Conservation (phyloP, 2,329 filamentous ascomycete genomes). For the Passalora sequoiae region DNA sequence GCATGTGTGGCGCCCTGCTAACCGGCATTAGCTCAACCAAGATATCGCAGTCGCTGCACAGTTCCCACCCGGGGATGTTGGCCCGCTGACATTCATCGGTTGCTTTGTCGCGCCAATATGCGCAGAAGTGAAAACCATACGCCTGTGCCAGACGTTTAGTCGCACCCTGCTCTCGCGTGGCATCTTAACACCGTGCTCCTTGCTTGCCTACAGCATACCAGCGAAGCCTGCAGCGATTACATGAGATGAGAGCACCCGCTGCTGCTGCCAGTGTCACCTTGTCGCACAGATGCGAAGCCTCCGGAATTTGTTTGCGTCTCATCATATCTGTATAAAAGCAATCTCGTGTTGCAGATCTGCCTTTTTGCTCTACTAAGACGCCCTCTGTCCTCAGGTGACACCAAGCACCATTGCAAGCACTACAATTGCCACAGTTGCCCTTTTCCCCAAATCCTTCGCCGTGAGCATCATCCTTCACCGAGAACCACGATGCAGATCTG, state of each 20-base stretch:
- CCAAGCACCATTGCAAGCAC: too few relatives aligned
- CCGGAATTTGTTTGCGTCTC: slow-evolving; percentile 26
- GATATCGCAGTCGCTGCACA: background rate
- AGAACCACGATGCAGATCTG: too few relatives aligned
- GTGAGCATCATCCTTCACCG: background rate
- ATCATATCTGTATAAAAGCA: slow-evolving; percentile 18
- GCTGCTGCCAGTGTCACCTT: slow-evolving; percentile 4
- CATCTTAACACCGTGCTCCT: slow-evolving; percentile 24
- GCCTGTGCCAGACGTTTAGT: slow-evolving; percentile 5
- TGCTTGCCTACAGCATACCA: slow-evolving; percentile 23
- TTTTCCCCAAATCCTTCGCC: too few relatives aligned
- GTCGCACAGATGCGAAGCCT: slow-evolving; percentile 20
- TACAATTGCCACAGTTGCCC: too few relatives aligned
- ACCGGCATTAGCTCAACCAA: slow-evolving; percentile 2
- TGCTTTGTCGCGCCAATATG: slow-evolving; percentile 14
- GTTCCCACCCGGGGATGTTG: slow-evolving; percentile 7
- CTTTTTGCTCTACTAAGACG: background rate
- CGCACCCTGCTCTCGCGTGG: slow-evolving; percentile 21
- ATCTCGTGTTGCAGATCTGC: slow-evolving; percentile 5
- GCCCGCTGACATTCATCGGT: background rate
- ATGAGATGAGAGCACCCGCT: slow-evolving; percentile 21
- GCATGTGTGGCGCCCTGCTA: background rate
- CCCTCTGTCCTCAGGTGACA: too few relatives aligned
- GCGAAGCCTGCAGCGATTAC: slow-evolving; percentile 16
- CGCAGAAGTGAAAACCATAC: slow-evolving; percentile 15